These are phyloP conservation scores for Talaromyces liani DNA, from an alignment of 495 filamentous ascomycete species.

Conservation along the genomic window DNA sequence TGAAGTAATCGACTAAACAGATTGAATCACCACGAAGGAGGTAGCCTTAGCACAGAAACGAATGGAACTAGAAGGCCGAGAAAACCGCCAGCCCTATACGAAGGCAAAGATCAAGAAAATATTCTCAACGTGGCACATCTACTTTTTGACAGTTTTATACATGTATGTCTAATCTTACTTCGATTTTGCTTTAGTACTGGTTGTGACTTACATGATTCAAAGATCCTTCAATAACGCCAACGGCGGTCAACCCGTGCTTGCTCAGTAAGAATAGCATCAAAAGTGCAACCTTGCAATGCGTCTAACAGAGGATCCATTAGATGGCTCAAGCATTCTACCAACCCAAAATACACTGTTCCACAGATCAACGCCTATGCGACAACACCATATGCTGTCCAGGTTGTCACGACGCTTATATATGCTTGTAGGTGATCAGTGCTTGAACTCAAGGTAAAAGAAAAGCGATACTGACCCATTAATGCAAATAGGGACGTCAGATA, in stretches of 20 bases:
- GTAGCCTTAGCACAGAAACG: constrained; percentile 32
- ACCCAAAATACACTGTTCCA: constrained; percentile 29
- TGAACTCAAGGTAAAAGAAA: too few relatives aligned
- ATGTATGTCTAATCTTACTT: constrained; percentile 23
- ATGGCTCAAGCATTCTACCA: constrained; percentile 29
- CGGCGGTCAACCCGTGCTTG: constrained; percentile 29
- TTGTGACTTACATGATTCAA: background rate
- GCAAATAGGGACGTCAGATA: constrained; percentile 36
- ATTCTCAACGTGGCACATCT: constrained; percentile 46
- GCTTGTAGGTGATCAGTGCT: constrained; percentile 20
- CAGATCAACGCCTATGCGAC: constrained; percentile 42
- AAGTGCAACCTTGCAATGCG: background rate
- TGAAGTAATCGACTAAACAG: background rate
- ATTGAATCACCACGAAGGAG: constrained; percentile 23
- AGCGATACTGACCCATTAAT: background rate
- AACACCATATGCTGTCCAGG: constrained; percentile 36
- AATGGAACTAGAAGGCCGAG: constrained; percentile 41
- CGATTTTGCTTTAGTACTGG: background rate
- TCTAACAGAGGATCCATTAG: constrained; percentile 10
- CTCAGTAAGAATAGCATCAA: constrained; percentile 21
- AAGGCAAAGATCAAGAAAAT: constrained; percentile 44
- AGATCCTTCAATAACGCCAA: constrained; percentile 33
- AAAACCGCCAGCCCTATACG: constrained; percentile 36
- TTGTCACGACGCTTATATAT: constrained; percentile 39
- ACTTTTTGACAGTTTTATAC: constrained; percentile 36